Evolutionary conservation across 176 grass and related monocot species (phyloP), one percentile per base, ranked within the genome.

Genomic region (Zea luxurians): DNA sequence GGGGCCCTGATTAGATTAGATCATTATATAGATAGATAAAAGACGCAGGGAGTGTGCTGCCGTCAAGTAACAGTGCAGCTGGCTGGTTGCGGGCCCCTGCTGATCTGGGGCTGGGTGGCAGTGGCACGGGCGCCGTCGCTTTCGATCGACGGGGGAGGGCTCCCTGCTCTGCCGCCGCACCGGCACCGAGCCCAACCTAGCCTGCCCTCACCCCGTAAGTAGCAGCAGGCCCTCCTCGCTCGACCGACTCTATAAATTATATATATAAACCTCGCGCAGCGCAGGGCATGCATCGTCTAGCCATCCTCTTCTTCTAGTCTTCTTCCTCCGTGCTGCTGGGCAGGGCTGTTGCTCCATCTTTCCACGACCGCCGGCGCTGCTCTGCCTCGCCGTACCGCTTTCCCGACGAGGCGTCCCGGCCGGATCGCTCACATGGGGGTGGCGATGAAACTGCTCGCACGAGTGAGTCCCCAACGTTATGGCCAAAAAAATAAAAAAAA

Each of bases 181-280:
- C 80, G 37, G 80, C 46, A 27, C 27, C 27, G 27, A 46, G 72
- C 12, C 43, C 67, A 7, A 40, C 38, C 38, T 40, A 40, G 73
- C 73, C 46, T 20, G 27, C 27, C 41, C 35, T 2, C 27, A 27
- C 27, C 65, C 79, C 42, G 85, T 87, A 83, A 82, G 85, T 73
- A 82, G 27, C 74, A 3, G 35, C 36, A 64, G n/a, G n/a, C 27
- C 38, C 4, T 40, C 45, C 9, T 47, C 27, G 27, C 27, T 27
- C 27, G 27, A 27, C 27, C 27, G 27, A 27, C 44, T 47, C 4
- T 40, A 40, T 40, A 40, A 40, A 40, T n/a, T n/a, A n/a, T 40
- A 10, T 27, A 27, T 27, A 27, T 27, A 27, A 27, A 27, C 27
- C 27, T 35, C 13, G 57, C 58, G 16, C 7, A 0, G 6, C 3